Conservation (phyloP, 148 eudicot genomes). For the Rhododendron kiyosumense region DNA sequence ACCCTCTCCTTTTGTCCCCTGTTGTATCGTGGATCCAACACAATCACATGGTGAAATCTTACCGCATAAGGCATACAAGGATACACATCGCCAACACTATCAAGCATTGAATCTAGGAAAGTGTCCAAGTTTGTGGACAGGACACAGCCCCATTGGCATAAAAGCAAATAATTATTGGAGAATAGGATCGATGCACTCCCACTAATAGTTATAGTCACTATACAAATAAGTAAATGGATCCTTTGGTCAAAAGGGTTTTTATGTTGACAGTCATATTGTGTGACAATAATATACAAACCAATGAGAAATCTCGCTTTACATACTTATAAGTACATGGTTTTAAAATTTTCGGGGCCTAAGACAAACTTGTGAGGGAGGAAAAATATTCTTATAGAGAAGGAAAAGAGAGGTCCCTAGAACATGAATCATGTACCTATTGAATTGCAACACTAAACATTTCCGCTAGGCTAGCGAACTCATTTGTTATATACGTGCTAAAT, state of each 20-base stretch:
- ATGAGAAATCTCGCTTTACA: no score
- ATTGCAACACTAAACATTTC: no score
- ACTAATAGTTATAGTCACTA: background rate
- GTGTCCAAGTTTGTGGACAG: background rate
- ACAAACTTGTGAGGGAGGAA: no score
- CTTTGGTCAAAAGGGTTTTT: background rate
- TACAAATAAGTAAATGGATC: background rate
- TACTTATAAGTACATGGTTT: no score
- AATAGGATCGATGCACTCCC: background rate
- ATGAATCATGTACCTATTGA: no score
- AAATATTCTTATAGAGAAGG: no score
- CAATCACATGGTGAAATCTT: background rate
- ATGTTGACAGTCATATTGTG: no score
- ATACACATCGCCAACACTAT: background rate
- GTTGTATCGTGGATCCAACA: background rate
- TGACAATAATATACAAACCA: no score
- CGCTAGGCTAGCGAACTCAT: no score
- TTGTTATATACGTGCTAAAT: no score
- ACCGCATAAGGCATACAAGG: background rate
- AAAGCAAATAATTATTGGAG: slow-evolving; percentile 5
- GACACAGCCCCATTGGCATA: background rate
- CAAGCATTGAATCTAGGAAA: slow-evolving; percentile 4
- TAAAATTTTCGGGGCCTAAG: no score
- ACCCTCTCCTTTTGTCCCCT: background rate
- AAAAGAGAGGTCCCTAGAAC: no score